Conservation (phyloP, 768 basidiomycete species). For the Boletus sp. region DNA sequence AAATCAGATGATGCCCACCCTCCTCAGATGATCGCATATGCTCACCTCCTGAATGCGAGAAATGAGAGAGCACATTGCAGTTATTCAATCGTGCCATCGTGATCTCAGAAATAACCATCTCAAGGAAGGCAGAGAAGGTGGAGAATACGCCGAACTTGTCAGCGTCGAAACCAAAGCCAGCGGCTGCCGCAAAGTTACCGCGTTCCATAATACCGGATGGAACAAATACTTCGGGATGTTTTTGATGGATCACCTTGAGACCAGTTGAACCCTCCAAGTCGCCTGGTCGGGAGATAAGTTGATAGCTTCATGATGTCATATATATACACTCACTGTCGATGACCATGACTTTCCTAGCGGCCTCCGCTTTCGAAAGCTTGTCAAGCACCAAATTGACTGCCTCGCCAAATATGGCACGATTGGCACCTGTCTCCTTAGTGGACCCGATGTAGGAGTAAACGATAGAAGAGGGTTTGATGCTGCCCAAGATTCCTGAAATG, state of each 20-base stretch:
- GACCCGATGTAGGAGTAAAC: conserved; percentile 68
- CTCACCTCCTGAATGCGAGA: conserved; percentile 83
- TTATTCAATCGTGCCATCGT: conserved; percentile 92
- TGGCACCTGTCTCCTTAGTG: conserved; percentile 72
- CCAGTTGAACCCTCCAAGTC: conserved; percentile 90
- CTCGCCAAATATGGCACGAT: conserved; percentile 82
- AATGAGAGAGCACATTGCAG: conserved; percentile 85
- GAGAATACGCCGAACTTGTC: conserved; percentile 88
- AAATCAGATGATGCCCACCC: not conserved
- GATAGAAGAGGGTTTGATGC: conserved; percentile 56
- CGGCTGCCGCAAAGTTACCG: conserved; percentile 79
- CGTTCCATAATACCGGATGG: conserved; percentile 87
- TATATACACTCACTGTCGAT: conserved; percentile 61
- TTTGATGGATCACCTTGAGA: conserved; percentile 82
- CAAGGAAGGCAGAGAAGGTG: conserved; percentile 88
- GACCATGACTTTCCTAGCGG: conserved; percentile 76
- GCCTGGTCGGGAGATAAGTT: conserved; percentile 36
- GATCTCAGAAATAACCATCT: conserved; percentile 86
- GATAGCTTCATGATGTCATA: not conserved
- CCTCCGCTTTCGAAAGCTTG: conserved; percentile 69
- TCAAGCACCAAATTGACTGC: conserved; percentile 80
- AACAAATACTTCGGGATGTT: conserved; percentile 84
- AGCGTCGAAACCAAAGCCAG: conserved; percentile 80
- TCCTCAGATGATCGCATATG: conserved; percentile 6
- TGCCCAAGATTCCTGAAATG: conserved; percentile 51